Evolutionary conservation across 2,329 filamentous ascomycete genomes (phyloP).

Genomic region (Cercospora janseana): DNA sequence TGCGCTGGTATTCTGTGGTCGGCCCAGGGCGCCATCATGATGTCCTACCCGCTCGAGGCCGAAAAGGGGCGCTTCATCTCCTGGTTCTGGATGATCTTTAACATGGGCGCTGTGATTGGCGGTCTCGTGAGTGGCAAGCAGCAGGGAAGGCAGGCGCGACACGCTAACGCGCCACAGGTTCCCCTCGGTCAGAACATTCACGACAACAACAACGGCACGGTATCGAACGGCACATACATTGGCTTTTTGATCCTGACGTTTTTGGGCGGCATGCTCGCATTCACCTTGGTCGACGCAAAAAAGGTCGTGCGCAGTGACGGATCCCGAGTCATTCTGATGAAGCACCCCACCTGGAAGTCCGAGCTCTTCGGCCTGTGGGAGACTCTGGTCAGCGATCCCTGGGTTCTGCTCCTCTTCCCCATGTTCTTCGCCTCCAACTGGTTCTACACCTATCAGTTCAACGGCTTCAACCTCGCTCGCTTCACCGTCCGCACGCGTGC

Average conservation of each 20-base stretch:
- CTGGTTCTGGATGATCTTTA: slow-evolving; percentile 95
- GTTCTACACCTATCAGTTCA: slow-evolving; percentile 80
- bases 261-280: slow-evolving; percentile 66
- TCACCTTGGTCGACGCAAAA: slow-evolving; percentile 68
- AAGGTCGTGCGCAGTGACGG: slow-evolving; percentile 74
- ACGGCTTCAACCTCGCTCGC: slow-evolving; percentile 66
- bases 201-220: slow-evolving; percentile 50
- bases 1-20: slow-evolving; percentile 81
- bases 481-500: slow-evolving; percentile 73
- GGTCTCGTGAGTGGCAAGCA: slow-evolving; percentile 53
- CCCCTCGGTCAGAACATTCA: slow-evolving; percentile 72
- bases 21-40: slow-evolving; percentile 82
- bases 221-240: slow-evolving; percentile 79
- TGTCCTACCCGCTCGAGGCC: slow-evolving; percentile 78
- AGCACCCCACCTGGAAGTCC: slow-evolving; percentile 81
- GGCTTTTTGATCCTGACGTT: slow-evolving; percentile 84
- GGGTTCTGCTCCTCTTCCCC: slow-evolving; percentile 73
- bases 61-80: slow-evolving; percentile 87
- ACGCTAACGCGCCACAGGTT: slow-evolving; percentile 47
- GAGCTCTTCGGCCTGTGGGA: slow-evolving; percentile 75
- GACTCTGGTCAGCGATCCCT: slow-evolving; percentile 67
- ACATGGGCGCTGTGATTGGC: slow-evolving; percentile 84
- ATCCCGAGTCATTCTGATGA: slow-evolving; percentile 78
- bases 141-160: not conserved
- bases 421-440: slow-evolving; percentile 79